Evolutionary conservation across 805 yeast species (phyloP).

Genomic region (Barnettozyma pratensis): DNA sequence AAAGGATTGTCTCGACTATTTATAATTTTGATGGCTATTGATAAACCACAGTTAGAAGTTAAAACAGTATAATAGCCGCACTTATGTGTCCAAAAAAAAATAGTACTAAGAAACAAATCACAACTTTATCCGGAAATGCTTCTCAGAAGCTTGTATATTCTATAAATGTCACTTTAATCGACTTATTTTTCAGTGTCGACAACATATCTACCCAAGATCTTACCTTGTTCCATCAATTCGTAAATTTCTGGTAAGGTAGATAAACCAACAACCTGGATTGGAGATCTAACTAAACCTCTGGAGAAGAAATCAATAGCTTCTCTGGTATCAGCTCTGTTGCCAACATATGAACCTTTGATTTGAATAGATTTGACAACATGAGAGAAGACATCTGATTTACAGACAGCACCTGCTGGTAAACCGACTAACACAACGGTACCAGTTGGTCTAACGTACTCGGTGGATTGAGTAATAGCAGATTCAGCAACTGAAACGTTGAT

Average conservation of each 20-base stretch:
- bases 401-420: conserved; percentile 75
- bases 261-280: conserved; percentile 71
- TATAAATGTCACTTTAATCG: background rate
- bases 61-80: too few species aligned
- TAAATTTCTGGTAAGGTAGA: conserved; percentile 65
- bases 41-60: too few species aligned
- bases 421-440: conserved; percentile 74
- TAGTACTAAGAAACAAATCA: too few species aligned
- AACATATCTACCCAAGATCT: conserved; percentile 85
- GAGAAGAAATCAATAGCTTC: conserved; percentile 74
- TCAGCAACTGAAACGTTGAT: conserved; percentile 73
- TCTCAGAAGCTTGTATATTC: conserved; percentile 26
- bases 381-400: conserved; percentile 62
- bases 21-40: too few species aligned
- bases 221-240: conserved; percentile 76
- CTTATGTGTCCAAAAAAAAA: too few species aligned
- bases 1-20: background rate
- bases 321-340: conserved; percentile 82
- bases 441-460: conserved; percentile 54
- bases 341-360: conserved; percentile 81
- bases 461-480: conserved; percentile 57
- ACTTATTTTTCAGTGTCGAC: conserved; percentile 63
- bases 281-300: conserved; percentile 67
- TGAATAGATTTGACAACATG: conserved; percentile 68
- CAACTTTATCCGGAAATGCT: background rate